Base-by-base conservation (phyloP, 2,329 filamentous ascomycete species). In the Monosporascus ibericus region DNA sequence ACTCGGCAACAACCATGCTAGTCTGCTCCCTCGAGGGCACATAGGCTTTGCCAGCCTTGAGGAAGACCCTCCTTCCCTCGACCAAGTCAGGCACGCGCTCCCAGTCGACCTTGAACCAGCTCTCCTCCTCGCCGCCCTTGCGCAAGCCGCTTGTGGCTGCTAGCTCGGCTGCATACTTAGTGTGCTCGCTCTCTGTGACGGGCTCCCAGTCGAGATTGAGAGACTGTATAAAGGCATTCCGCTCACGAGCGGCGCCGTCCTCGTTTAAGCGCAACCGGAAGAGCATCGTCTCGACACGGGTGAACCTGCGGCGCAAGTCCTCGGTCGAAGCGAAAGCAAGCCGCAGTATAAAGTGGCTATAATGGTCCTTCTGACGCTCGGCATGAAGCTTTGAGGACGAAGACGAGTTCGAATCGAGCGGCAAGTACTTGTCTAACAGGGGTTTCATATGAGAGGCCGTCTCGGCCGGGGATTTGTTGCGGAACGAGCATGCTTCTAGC, bases 51-150 rank as follows among this genome's bases (percentile, higher is more conserved):
- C 94, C 94, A 27, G 74, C 84, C 60, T 80, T 86, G 58, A 97
- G 58, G 51, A 94, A 85, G 1, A 95, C 89, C 49, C 81, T 80
- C 48, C 92, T 79, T 48, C 80, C 73, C 70, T 96, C 92, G 1
- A 99, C 85, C 38, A 99, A 73, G 55, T 97, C 92, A 0, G 92
- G 90, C 1, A 99, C 94, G 36, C 85, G 82, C 67, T 91, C 88
- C 91, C 92, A 99, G 64, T 96, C 90, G 1, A 97, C 90, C 73
- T 96, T 97, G 77, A 95, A 95, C 87, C 90, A 99, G 25, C 76
- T 84, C 63, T 94, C 90, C 42, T 96, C 90, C 17, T 96, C 90
- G 6, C 76, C 60, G 47, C 42, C 65, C 61, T 60, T 72, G 71
- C 68, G 70, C 5, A 63, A 63, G 1, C 66, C 67, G 9, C 67